Evolutionary conservation across 140 eudicot genomes (phyloP), one percentile per base, ranked within the genome.

Genomic region (Erigeron philadelphicus): DNA sequence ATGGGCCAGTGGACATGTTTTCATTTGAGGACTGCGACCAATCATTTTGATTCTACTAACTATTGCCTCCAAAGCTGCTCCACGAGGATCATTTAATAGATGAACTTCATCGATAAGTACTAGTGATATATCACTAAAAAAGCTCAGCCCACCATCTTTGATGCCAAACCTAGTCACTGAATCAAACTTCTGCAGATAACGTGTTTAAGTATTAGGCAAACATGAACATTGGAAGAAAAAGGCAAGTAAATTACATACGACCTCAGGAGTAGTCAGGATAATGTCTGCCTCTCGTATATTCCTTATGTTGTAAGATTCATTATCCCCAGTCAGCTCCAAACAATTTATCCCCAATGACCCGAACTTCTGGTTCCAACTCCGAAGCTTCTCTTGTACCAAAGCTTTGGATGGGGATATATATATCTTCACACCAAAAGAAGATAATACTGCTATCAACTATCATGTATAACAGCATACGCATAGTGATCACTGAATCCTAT

Each of bases 101-200:
- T 94, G 99, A 77, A 94, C 99, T 85, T 94, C 99, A 83, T 94
- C 99, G 17, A 94, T 86, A 48, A 94, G 97, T 70, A 94, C 83
- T 65, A 94, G 86, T 61, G 95, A 85, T 76, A 94, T 94, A 67
- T 94, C 99, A 63, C 99, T 80, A 71, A 94, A 94, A 84, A 94
- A 94, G 71, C 99, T 82, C 76, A 94, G 75, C 66, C 99, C 95
- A 50, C 95, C 98, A 78, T 93, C 95, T 70, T 89, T 89, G 76
- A 89, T 84, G 78, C 94, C 90, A 75, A 84, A 94, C 68, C 97
- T 90, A 72, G 97, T 89, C 73, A 89, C 97, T 17, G 97, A 88
- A 84, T 94, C 99, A 73, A 94, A 94, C 72, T 94, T 94, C 99
- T 94, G 80, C 72, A 71, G 65, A 76, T 41, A 59, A 74, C 70